Evolutionary conservation across 371 early-diverging fungal genomes (phyloP).

Genomic region (Saksenaea vasiformis): DNA sequence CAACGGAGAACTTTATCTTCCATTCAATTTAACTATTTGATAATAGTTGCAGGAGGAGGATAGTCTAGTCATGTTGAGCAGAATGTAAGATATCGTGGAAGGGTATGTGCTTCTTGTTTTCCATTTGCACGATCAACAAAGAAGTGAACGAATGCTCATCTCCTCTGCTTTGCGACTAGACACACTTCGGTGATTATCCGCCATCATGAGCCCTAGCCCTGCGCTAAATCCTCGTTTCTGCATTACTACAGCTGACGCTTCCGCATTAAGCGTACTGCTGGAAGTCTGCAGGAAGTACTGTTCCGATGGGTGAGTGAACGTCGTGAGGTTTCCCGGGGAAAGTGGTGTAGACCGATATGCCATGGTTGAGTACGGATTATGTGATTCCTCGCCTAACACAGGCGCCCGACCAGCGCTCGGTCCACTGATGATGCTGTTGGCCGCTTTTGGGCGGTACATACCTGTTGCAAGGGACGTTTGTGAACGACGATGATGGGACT

Average conservation of each 20-base stretch:
- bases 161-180: constrained; percentile 12
- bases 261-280: constrained; percentile 30
- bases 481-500: not conserved
- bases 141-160: constrained; percentile 40
- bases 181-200: not conserved
- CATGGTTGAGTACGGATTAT: constrained; percentile 9
- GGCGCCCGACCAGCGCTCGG: not conserved
- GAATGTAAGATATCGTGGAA: not conserved
- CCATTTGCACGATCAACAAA: constrained; percentile 23
- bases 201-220: constrained; percentile 7
- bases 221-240: constrained; percentile 1
- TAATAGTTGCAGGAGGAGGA: not conserved
- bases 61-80: not conserved
- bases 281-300: constrained; percentile 34
- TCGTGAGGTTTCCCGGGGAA: not conserved
- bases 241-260: constrained; percentile 21
- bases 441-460: constrained; percentile 1
- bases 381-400: not conserved
- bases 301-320: constrained; percentile 28
- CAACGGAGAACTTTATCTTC: no score
- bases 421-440: not conserved
- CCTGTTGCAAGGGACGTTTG: not conserved
- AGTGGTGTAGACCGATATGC: constrained; percentile 6
- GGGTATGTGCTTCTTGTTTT: not conserved
- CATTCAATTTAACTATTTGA: no score